Percentiles rank a stretch among this genome's conserved stretches.
These are phyloP conservation scores for Fusarium sp. DNA, from an alignment of 2,329 filamentous ascomycete species.

Conservation along the genomic window DNA sequence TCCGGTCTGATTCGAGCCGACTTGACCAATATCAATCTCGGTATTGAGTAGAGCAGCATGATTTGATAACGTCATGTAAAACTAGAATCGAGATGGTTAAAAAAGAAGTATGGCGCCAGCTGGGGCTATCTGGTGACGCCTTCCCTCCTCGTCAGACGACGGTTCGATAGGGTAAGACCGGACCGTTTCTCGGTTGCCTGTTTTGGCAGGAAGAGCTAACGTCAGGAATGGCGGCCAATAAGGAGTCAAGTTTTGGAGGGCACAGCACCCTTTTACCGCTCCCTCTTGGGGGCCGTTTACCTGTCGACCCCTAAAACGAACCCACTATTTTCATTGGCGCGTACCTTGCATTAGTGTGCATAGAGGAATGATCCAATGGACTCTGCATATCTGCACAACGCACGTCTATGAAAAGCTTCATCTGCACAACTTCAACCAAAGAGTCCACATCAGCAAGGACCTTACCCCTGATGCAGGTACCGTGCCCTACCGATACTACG, in stretches of 20 bases:
- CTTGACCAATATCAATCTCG: neutral
- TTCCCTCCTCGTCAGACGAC: constrained; percentile 18
- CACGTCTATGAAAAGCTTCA: constrained; percentile 6
- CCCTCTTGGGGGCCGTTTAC: constrained; percentile 34
- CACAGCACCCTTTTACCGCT: constrained; percentile 18
- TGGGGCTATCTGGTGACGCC: constrained; percentile 24
- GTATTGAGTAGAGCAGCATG: neutral
- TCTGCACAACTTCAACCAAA: constrained; percentile 9
- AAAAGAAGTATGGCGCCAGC: constrained; percentile 6
- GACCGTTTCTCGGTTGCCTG: constrained; percentile 28
- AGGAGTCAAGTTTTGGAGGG: constrained; percentile 8
- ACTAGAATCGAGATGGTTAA: constrained; percentile 10
- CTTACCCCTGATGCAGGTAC: constrained; percentile 31
- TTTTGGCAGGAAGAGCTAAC: constrained; percentile 24
- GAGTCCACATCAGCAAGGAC: constrained; percentile 6
- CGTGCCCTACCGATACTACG: constrained; percentile 28
- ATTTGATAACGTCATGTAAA: constrained; percentile 11
- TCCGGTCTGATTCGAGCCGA: neutral
- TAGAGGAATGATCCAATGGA: constrained; percentile 6
- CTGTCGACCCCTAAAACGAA: constrained; percentile 17
- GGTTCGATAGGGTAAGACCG: constrained; percentile 28
- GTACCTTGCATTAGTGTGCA: constrained; percentile 42
- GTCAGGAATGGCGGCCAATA: constrained; percentile 19
- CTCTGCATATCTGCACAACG: constrained; percentile 6
- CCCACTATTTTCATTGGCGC: constrained; percentile 25